Conservation (phyloP, 352 stramenopile genomes). For the Pythium aristosporum region DNA sequence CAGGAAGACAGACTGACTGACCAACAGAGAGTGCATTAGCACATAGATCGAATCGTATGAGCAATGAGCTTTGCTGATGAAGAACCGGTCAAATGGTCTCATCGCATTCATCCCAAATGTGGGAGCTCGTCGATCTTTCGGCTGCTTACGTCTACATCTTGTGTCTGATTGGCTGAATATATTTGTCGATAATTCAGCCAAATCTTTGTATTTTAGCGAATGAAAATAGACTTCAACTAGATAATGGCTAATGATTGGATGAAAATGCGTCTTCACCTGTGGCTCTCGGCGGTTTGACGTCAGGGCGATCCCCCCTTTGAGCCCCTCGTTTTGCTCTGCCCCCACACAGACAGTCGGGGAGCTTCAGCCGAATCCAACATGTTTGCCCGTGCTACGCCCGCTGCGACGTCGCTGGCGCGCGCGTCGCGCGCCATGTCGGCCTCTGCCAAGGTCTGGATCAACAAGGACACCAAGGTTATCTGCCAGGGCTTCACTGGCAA, state of each 20-base stretch:
- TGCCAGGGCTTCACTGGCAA: slow-evolving; percentile 99
- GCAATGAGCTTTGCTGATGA: neutral
- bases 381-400: slow-evolving; percentile 50
- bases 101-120: no score
- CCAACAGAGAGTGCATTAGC: neutral
- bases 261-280: slow-evolving; percentile 24
- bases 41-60: neutral
- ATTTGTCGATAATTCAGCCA: neutral
- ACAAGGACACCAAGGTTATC: slow-evolving; percentile 99
- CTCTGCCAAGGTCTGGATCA: slow-evolving; percentile 99
- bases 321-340: slow-evolving; percentile 3
- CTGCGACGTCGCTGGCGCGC: slow-evolving; percentile 42
- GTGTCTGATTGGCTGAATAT: slow-evolving; percentile 19
- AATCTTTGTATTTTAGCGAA: slow-evolving; percentile 15
- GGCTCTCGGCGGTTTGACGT: slow-evolving; percentile 20
- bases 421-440: slow-evolving; percentile 83
- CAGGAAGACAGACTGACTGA: neutral
- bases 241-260: slow-evolving; percentile 14
- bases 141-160: slow-evolving; percentile 13
- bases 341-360: slow-evolving; percentile 1
- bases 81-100: no score
- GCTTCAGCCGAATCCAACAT: slow-evolving; percentile 30
- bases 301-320: slow-evolving; percentile 3
- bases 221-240: slow-evolving; percentile 21
- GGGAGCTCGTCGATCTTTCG: slow-evolving; percentile 10